Conservation (phyloP, 805 yeast species). For the Starmera dryadoides region DNA sequence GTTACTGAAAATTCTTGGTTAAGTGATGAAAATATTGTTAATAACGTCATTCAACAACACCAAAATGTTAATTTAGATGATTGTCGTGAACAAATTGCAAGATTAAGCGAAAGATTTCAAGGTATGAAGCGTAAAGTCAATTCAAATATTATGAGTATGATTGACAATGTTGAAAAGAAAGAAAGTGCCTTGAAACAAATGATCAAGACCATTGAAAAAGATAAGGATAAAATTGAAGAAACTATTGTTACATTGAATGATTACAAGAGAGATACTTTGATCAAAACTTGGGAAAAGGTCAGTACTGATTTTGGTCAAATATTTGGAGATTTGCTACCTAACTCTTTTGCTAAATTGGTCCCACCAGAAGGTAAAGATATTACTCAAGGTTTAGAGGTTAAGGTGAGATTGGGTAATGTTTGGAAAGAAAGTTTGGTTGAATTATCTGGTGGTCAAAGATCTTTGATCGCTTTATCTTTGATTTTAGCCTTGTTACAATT, state of each 20-base stretch:
- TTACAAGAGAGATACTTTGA: constrained; percentile 75
- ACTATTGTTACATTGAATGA: constrained; percentile 79
- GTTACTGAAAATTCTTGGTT: constrained; percentile 68
- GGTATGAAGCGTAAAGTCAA: constrained; percentile 78
- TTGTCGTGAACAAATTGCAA: constrained; percentile 47
- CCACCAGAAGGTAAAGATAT: constrained; percentile 77
- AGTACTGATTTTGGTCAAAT: constrained; percentile 85
- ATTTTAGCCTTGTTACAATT: constrained; percentile 89
- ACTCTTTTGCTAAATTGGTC: constrained; percentile 82
- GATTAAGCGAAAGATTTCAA: constrained; percentile 51
- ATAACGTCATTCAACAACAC: constrained; percentile 50
- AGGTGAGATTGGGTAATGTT: constrained; percentile 80
- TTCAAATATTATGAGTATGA: constrained; percentile 81
- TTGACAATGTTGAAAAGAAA: constrained; percentile 85
- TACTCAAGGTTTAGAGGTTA: constrained; percentile 84
- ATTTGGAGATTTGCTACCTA: constrained; percentile 82
- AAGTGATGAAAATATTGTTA: constrained; percentile 49
- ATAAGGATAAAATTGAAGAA: constrained; percentile 81
- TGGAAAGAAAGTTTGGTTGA: constrained; percentile 97
- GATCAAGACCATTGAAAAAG: constrained; percentile 84
- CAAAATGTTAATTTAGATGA: constrained; percentile 58
- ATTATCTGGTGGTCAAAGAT: constrained; percentile 94
- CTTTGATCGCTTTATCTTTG: constrained; percentile 85
- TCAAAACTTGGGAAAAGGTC: constrained; percentile 82
- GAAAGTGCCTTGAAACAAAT: constrained; percentile 68